Evolutionary conservation across 176 grass and related monocot species (phyloP).

Genomic region (Dendrocalamus sinicus): DNA sequence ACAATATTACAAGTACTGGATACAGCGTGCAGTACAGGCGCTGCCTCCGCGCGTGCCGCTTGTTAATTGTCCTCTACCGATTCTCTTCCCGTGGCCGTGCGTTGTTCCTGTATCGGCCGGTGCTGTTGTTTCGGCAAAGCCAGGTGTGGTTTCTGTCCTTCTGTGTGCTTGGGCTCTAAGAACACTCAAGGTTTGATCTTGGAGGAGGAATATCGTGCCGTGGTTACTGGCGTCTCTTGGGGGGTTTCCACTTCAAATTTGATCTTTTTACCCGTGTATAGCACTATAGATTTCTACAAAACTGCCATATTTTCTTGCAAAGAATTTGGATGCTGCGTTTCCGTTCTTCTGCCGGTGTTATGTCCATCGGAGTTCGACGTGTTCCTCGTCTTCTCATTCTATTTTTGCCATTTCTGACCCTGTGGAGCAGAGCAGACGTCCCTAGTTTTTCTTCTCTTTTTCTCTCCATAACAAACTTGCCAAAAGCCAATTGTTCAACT

Average conservation of each 20-base stretch:
- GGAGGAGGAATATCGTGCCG: neutral
- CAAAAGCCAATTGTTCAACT: neutral
- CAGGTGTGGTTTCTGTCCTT: neutral
- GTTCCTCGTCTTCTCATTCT: neutral
- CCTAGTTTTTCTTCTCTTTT: neutral
- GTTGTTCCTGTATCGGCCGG: neutral
- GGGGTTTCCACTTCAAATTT: too few relatives aligned
- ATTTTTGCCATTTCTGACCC: neutral
- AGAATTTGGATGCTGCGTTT: neutral
- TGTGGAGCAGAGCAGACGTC: neutral
- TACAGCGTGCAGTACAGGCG: conserved; percentile 23
- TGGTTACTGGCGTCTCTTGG: too few relatives aligned
- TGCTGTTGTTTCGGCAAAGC: neutral
- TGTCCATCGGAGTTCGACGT: neutral
- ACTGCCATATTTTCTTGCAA: neutral
- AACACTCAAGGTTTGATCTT: neutral
- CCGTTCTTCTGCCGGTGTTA: neutral
- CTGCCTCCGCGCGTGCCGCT: neutral
- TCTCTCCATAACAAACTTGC: neutral
- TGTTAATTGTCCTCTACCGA: neutral
- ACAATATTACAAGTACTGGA: neutral
- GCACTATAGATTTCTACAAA: neutral
- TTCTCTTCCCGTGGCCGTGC: neutral
- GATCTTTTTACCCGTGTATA: too few relatives aligned
- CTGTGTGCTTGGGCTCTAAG: neutral